These are phyloP conservation scores for Colletotrichum cordylinicola DNA, from an alignment of 2,329 filamentous ascomycete genomes.

Conservation along the genomic window DNA sequence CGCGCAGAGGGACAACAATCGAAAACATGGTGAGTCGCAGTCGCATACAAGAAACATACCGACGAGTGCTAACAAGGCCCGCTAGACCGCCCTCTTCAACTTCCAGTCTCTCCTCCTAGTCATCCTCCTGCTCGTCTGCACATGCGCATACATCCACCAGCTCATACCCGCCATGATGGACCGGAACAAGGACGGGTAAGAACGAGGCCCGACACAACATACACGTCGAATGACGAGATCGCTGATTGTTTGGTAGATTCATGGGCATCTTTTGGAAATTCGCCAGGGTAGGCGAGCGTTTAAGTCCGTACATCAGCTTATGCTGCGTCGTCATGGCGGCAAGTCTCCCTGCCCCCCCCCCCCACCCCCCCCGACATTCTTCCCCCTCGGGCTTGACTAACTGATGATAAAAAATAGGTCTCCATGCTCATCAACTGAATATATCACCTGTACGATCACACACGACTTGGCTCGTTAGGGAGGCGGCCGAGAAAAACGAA, in stretches of 20 bases:
- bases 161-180: slow-evolving; percentile 91
- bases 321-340: slow-evolving; percentile 96
- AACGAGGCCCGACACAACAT: background rate
- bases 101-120: slow-evolving; percentile 97
- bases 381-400: background rate
- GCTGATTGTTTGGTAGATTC: slow-evolving; percentile 52
- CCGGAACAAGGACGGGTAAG: slow-evolving; percentile 88
- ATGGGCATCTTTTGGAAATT: slow-evolving; percentile 96
- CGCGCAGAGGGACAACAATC: slow-evolving; percentile 4
- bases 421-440: slow-evolving; percentile 12
- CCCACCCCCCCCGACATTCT: background rate
- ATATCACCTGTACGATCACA: background rate
- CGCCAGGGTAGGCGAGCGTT: slow-evolving; percentile 86
- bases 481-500: background rate
- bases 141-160: slow-evolving; percentile 90
- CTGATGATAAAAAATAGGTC: background rate
- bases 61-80: slow-evolving; percentile 1
- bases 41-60: background rate
- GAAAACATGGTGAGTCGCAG: slow-evolving; percentile 29
- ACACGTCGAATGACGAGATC: slow-evolving; percentile 2
- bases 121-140: slow-evolving; percentile 94
- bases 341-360: slow-evolving; percentile 31
- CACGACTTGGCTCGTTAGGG: background rate
- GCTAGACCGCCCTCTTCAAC: slow-evolving; percentile 94
- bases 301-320: slow-evolving; percentile 95